Base-by-base conservation (phyloP, 2,329 filamentous ascomycete species). In the Alternaria gansuensis region DNA sequence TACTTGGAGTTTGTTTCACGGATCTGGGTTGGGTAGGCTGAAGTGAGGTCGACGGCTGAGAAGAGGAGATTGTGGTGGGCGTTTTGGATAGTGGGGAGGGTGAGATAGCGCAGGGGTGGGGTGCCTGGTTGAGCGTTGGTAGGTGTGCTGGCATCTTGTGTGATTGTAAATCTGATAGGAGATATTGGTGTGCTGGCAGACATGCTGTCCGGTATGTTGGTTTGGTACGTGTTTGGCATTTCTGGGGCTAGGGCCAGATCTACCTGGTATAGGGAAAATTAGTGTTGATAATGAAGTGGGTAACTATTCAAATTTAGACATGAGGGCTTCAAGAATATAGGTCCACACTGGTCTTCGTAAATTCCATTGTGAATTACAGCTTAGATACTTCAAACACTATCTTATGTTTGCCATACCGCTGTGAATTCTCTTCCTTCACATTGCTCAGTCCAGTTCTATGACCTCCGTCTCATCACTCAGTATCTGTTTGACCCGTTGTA, bases 21-120 rank as follows among this genome's bases (percentile, higher is more conserved):
- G 54, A 88, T 85, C 26, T 85, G 81, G 2, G 82, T 73, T 23
- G 88, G 70, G 67, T 85, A 87, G 4, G 81, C 77, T 67, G 48
- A 36, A 0, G 48, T 50, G 5, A 50, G 24, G 23, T 29, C 31
- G 6, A 14, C 34, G 24, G 48, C 10, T 39, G 48, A 39, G 44
- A 34, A 36, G 31, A 48, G 21, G 29, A 14, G 21, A 21, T 34
- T 26, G 24, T 17, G 31, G 5, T 34, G 36, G 13, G 29, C 21
- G 21, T n/a, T 36, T 1, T 36, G 44, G 7, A 48, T 34, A n/a
- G 21, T 36, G 29, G 13, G 44, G 33, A 39, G 33, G 14, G 7
- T 26, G n/a, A 39, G 33, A 5, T 39, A 5, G 34, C 4, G 21
- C 5, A 50, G 24, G 14, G 31, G 6, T 21, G 33, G 24, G 34